Evolutionary conservation across 345 rosid genomes (phyloP).

Genomic region (Jatropha curcas): DNA sequence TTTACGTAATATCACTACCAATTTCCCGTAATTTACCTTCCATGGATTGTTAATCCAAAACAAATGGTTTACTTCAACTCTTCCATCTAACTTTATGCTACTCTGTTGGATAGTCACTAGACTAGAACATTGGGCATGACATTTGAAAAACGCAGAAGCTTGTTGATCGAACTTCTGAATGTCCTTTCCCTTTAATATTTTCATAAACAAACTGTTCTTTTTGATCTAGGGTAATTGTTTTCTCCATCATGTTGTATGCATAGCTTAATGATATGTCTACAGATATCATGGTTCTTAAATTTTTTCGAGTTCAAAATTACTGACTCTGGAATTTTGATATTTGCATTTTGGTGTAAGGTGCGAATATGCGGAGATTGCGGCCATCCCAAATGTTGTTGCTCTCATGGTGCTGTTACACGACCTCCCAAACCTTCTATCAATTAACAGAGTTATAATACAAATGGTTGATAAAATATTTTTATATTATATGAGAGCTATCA

Average conservation of each 20-base stretch:
- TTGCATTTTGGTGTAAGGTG: constrained; percentile 50
- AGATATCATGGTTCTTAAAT: neutral
- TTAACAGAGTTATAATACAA: constrained; percentile 92
- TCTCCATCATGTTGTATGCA: neutral
- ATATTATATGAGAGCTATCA: no score
- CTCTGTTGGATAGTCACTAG: no score
- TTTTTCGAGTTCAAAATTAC: constrained; percentile 7
- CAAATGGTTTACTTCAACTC: no score
- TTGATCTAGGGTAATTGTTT: constrained; percentile 2
- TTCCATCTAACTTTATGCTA: no score
- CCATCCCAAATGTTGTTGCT: constrained; percentile 98
- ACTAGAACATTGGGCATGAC: no score
- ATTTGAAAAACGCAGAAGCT: no score
- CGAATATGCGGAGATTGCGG: constrained; percentile 99
- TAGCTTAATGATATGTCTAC: neutral
- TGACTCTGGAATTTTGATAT: constrained; percentile 4
- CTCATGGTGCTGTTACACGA: constrained; percentile 98
- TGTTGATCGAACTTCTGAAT: no score
- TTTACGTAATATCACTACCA: no score
- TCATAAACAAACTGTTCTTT: neutral
- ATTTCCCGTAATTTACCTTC: no score
- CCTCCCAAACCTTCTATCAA: constrained; percentile 96
- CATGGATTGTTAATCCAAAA: no score
- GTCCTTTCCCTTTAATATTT: neutral
- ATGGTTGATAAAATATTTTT: no score